A percentile compares a stretch with the other conserved stretches of the same genome.
phyloP scores from a whole-genome alignment of 306 rosid genomes.

The Fragaria vesca region DNA sequence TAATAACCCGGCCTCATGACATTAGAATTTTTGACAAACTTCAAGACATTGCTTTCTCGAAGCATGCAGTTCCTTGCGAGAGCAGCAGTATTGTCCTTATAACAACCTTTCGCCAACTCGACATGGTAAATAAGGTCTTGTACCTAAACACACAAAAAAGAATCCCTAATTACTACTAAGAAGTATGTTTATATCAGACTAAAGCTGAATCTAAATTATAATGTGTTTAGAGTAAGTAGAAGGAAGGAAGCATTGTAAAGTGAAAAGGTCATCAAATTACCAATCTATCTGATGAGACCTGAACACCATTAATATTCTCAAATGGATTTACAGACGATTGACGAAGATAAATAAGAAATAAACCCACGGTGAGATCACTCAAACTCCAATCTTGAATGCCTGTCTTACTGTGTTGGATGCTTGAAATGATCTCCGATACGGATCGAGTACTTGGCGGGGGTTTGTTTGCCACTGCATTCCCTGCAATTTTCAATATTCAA shows the following conservation, averaged over 20 bases:
- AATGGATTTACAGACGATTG: constrained; percentile 68
- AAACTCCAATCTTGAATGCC: constrained; percentile 94
- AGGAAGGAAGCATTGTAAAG: constrained; percentile 7
- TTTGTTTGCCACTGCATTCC: constrained; percentile 44
- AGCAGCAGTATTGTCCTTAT: constrained; percentile 53
- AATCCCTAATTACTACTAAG: constrained; percentile 32
- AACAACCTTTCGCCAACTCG: constrained; percentile 83
- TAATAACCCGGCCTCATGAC: constrained; percentile 95
- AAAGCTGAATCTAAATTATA: neutral
- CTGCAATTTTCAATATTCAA: constrained; percentile 42
- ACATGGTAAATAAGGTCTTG: constrained; percentile 79
- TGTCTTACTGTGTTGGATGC: constrained; percentile 74
- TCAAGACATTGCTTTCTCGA: constrained; percentile 76
- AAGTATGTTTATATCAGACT: constrained; percentile 5
- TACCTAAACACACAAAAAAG: constrained; percentile 57
- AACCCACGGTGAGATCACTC: constrained; percentile 89
- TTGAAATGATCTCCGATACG: constrained; percentile 69
- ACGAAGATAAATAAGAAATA: constrained; percentile 86
- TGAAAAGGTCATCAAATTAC: constrained; percentile 41
- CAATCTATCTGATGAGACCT: constrained; percentile 63
- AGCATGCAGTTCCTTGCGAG: constrained; percentile 87
- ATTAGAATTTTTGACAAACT: constrained; percentile 71
- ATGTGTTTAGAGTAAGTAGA: neutral
- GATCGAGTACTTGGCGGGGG: constrained; percentile 60
- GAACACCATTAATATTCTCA: constrained; percentile 67